A percentile compares a stretch with the other conserved stretches of the same genome.
Conservation (phyloP, 2,329 filamentous ascomycete species). For the Hymenoscyphus fructigenus region DNA sequence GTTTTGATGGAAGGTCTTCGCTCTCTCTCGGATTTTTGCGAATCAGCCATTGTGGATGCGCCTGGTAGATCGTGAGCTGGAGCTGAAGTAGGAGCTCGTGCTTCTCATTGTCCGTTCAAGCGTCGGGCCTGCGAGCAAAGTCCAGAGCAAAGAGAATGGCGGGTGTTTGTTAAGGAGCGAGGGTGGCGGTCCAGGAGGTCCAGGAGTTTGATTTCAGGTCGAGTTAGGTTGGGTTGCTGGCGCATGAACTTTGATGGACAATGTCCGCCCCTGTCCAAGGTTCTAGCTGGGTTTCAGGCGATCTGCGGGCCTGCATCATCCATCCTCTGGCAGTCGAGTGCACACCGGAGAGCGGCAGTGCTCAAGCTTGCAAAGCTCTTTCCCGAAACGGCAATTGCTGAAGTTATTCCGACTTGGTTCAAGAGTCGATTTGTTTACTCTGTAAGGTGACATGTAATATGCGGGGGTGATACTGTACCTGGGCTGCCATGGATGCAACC, state of each 20-base stretch:
- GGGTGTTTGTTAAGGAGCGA: constrained; percentile 6
- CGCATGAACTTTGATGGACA: constrained; percentile 19
- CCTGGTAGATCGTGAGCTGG: constrained; percentile 23
- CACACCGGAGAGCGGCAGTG: background rate
- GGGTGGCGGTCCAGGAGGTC: constrained; percentile 17
- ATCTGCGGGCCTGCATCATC: constrained; percentile 19
- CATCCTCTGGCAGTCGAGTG: background rate
- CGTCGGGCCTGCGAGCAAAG: constrained; percentile 3
- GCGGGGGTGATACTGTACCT: background rate
- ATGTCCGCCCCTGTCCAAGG: constrained; percentile 12
- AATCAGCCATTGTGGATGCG: constrained; percentile 37
- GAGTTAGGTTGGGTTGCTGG: constrained; percentile 9
- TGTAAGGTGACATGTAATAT: background rate
- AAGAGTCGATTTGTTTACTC: background rate
- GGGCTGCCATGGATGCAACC: background rate
- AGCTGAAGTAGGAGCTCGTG: constrained; percentile 21
- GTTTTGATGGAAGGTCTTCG: constrained; percentile 39
- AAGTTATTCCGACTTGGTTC: background rate
- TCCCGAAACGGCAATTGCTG: background rate
- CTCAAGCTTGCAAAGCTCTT: background rate
- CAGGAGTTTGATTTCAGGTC: constrained; percentile 6
- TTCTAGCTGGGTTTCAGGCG: constrained; percentile 15
- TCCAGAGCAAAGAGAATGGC: constrained; percentile 2
- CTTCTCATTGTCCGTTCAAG: constrained; percentile 31
- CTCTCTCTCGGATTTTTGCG: constrained; percentile 34